Evolutionary conservation across 176 grass and related monocot genomes (phyloP), one percentile per base, ranked within the genome.

Genomic region (Bonia amplexicaulis): DNA sequence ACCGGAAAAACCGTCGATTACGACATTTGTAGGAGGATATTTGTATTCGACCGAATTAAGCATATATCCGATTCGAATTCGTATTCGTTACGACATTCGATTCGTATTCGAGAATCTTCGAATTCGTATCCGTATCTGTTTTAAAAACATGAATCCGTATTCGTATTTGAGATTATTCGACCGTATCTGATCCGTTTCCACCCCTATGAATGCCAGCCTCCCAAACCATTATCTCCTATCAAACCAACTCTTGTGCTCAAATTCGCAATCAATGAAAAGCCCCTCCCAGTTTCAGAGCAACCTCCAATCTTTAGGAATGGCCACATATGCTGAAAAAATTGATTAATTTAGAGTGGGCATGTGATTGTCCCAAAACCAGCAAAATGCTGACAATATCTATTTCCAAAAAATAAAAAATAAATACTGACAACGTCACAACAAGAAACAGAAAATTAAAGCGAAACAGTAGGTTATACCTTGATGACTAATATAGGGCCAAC

Each of bases 181-280:
- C 29, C 29, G 29, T 31, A 31, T 31, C 29, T 2, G 29, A 31
- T 31, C 29, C 29, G 29, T 31, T 31, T 31, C 29, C 29, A 31
- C 29, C 29, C 29, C 29, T 31, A 31, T 20, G 96, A 90, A 77
- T 95, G 91, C 96, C 96, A 98, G 65, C 96, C 93, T 49, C 93
- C 96, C 71, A 98, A 65, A 63, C 77, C 63, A 35, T 98, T 98
- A 22, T 98, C 93, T 10, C 96, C 93, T 40, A 98, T 90, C 1
- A 91, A 98, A 60, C 93, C 90, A 66, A 93, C 96, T 82, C 93
- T 93, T 5, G 89, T 93, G 12, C 93, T 98, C 77, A 98, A 73
- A 64, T 94, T 95, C 15, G 93, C 93, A 81, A 93, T 80, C 41
- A 98, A 68, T 15, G 91, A 90, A 58, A 91, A 84, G 47, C 88